A percentile compares a stretch with the other conserved stretches of the same genome.
phyloP scores from a whole-genome alignment of 805 yeast species.

The Yarrowia bubula region DNA sequence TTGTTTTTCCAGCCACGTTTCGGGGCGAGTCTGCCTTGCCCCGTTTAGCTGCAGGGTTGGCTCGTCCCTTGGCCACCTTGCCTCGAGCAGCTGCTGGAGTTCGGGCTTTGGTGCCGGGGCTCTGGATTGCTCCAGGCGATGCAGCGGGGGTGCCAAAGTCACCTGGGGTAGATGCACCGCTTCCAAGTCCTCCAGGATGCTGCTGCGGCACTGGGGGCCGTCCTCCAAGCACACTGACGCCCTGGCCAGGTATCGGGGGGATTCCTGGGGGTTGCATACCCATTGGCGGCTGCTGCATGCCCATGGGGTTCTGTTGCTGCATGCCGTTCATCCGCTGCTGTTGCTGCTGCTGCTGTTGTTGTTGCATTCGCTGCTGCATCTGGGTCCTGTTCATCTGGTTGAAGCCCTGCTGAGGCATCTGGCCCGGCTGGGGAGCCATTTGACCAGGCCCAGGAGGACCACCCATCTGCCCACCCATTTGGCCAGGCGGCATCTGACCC shows the following conservation, averaged over 20 bases:
- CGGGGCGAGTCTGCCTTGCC: conserved; percentile 22
- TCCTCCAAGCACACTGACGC: conserved; percentile 4
- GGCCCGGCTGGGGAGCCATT: conserved; percentile 3
- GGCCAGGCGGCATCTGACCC: conserved; percentile 11
- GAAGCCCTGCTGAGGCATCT: conserved; percentile 28
- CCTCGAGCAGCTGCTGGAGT: background rate
- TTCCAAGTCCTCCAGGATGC: conserved; percentile 4
- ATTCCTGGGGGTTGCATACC: conserved; percentile 28
- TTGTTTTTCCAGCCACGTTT: conserved; percentile 16
- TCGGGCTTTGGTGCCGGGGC: conserved; percentile 10
- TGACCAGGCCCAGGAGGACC: conserved; percentile 26
- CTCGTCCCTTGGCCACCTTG: conserved; percentile 7
- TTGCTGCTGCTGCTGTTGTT: conserved; percentile 33
- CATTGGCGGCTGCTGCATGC: conserved; percentile 24
- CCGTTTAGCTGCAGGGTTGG: background rate
- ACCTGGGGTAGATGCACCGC: background rate
- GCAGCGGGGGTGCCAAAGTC: conserved; percentile 13
- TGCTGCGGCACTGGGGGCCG: background rate
- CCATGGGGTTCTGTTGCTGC: conserved; percentile 29
- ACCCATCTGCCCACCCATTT: conserved; percentile 5
- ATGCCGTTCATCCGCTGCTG: conserved; percentile 35
- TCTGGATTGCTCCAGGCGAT: background rate
- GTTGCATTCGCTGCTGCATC: conserved; percentile 26
- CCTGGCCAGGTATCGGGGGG: conserved; percentile 20
- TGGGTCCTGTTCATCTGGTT: conserved; percentile 27